Evolutionary conservation across 345 rosid genomes (phyloP).

Genomic region (Populus euphratica): DNA sequence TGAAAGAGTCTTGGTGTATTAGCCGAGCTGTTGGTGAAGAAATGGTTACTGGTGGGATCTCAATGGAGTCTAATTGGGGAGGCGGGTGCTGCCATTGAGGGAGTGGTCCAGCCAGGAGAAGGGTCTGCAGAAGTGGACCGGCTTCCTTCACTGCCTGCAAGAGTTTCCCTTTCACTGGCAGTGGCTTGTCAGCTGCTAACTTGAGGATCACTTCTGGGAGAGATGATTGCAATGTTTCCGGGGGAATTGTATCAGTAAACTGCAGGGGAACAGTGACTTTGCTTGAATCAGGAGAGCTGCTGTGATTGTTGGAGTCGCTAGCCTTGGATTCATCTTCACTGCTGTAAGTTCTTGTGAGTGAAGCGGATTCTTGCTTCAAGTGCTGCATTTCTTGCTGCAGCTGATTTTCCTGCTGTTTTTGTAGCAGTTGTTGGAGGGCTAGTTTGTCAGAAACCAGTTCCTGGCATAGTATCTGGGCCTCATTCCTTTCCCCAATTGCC

Average conservation of each 20-base stretch:
- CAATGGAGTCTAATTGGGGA: conserved; percentile 51
- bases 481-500: conserved; percentile 43
- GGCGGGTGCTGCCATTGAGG: conserved; percentile 85
- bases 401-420: conserved; percentile 5
- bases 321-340: conserved; percentile 40
- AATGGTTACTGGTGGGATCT: conserved; percentile 61
- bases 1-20: conserved; percentile 32
- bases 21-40: conserved; percentile 33
- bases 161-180: conserved; percentile 66
- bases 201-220: conserved; percentile 22
- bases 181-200: conserved; percentile 36
- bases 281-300: conserved; percentile 16
- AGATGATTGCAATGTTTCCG: not conserved
- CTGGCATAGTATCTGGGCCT: conserved; percentile 35
- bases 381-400: conserved; percentile 10
- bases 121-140: conserved; percentile 64
- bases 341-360: conserved; percentile 17
- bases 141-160: conserved; percentile 67
- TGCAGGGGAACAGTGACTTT: conserved; percentile 11
- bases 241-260: conserved; percentile 6
- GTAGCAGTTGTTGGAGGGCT: conserved; percentile 21
- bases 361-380: conserved; percentile 19
- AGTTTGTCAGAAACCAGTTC: conserved; percentile 36
- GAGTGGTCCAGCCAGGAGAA: conserved; percentile 67
- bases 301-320: conserved; percentile 10